Base-by-base conservation (phyloP, 2,329 filamentous ascomycete genomes). In the Fusarium buxicola region DNA sequence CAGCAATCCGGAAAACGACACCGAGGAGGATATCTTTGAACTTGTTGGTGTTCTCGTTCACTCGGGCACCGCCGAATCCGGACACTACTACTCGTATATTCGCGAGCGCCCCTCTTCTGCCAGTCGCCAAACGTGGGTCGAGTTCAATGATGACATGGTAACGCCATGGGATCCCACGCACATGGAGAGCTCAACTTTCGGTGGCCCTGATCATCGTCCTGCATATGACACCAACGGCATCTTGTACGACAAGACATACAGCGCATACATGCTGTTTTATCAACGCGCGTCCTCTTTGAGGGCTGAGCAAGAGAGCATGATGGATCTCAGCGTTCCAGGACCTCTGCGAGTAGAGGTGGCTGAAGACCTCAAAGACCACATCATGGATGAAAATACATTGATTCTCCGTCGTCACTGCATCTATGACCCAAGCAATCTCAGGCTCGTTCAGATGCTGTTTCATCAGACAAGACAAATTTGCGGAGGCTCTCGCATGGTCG, bases 241-340 rank as follows among this genome's bases (percentile, higher is more conserved):
- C 15, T 66, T 80, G 0, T 87, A 84, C 63, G 86, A 89, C 69
- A 94, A 94, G 75, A 84, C 86, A 5, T 89, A 89, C 81, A 98
- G 92, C 74, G 95, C 94, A 11, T 99, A 99, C 75, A 98, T 99
- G 92, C 84, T 99, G 8, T 98, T 99, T 75, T 99, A 99, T 74
- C 91, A 97, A 74, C 88, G 95, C 44, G 86, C 88, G 4, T 89
- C 89, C 0, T 86, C 86, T 5, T 81, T 94, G 53, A 79, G 81
- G 15, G 75, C 76, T 13, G 83, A 86, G 57, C 82, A 86, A 66
- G 76, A 82, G 25, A 69, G 75, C 2, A 77, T 87, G 66, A 30
- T 35, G 12, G 41, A 41, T 11, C 73, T 78, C 47, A 65, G 59
- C 11, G 69, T 74, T 1, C 70, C 73, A 1, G 59, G 73, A 2